Conservation (phyloP, 2,329 filamentous ascomycete species). For the Microthyrium microscopicum region DNA sequence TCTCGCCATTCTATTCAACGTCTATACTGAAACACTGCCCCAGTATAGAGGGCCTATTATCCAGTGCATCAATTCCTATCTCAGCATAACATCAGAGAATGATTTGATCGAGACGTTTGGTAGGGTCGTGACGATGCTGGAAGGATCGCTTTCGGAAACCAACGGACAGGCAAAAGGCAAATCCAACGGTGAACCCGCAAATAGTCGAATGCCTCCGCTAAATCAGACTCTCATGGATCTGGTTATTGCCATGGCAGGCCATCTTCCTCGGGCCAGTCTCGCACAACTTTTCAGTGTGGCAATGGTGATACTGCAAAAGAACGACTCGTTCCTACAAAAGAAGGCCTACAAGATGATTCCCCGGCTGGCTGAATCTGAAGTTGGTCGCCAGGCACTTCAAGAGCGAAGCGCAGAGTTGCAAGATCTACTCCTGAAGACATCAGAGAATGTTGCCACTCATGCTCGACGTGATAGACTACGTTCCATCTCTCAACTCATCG, state of each 20-base stretch:
- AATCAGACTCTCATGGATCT: constrained; percentile 93
- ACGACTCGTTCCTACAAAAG: constrained; percentile 89
- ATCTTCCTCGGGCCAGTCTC: constrained; percentile 78
- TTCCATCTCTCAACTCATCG: constrained; percentile 65
- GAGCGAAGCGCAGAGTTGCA: constrained; percentile 69
- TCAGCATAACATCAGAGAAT: constrained; percentile 65
- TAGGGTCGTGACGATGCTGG: constrained; percentile 71
- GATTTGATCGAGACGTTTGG: constrained; percentile 82
- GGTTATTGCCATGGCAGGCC: constrained; percentile 87
- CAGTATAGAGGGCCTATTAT: constrained; percentile 83
- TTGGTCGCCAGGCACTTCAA: constrained; percentile 56
- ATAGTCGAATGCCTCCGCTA: constrained; percentile 57
- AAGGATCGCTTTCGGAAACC: constrained; percentile 45
- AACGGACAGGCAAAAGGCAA: constrained; percentile 43
- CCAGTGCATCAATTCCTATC: constrained; percentile 84
- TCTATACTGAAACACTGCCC: constrained; percentile 90
- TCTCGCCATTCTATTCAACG: constrained; percentile 94
- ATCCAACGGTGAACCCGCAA: constrained; percentile 20
- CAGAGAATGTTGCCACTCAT: constrained; percentile 73
- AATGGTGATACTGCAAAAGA: constrained; percentile 61
- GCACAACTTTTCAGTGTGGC: constrained; percentile 74
- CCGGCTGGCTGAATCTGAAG: constrained; percentile 65
- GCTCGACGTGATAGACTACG: constrained; percentile 73
- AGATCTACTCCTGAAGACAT: constrained; percentile 58
- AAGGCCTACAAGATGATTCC: constrained; percentile 98